Evolutionary conservation across 768 basidiomycete species (phyloP).

Genomic region (Tephrocybe sp.): DNA sequence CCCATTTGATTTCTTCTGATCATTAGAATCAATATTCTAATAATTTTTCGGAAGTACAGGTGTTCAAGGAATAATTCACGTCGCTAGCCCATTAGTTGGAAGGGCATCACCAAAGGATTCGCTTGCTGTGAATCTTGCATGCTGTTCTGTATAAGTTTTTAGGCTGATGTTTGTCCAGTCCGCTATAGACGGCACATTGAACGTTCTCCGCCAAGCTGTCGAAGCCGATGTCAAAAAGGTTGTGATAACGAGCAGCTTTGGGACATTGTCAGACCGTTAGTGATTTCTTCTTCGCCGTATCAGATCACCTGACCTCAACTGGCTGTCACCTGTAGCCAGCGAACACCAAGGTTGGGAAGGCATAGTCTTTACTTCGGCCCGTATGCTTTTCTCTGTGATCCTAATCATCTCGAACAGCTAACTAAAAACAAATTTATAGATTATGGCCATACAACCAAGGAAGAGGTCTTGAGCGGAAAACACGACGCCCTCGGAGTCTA

Average conservation of each 20-base stretch:
- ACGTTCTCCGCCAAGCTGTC: conserved; percentile 12
- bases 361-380: conserved; percentile 1
- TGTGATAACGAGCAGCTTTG: conserved; percentile 12
- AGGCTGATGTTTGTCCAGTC: background rate
- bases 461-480: conserved; percentile 9
- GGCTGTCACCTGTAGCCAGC: background rate
- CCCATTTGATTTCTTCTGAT: background rate
- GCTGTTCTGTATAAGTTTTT: background rate
- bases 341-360: background rate
- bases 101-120: conserved; percentile 5
- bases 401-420: too few species aligned
- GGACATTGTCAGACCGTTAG: conserved; percentile 10
- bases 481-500: conserved; percentile 4
- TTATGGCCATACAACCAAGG: conserved; percentile 5
- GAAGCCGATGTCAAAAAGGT: conserved; percentile 8
- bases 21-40: background rate
- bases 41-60: conserved; percentile 35
- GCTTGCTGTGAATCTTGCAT: conserved; percentile 1
- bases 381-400: background rate
- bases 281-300: background rate
- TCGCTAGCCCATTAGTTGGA: conserved; percentile 22
- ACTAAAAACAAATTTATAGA: background rate
- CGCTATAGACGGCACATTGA: conserved; percentile 13
- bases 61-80: conserved; percentile 37
- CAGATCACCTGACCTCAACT: background rate